Evolutionary conservation across 495 filamentous ascomycete species (phyloP).

Genomic region (Pyrenopolyporus hunteri): DNA sequence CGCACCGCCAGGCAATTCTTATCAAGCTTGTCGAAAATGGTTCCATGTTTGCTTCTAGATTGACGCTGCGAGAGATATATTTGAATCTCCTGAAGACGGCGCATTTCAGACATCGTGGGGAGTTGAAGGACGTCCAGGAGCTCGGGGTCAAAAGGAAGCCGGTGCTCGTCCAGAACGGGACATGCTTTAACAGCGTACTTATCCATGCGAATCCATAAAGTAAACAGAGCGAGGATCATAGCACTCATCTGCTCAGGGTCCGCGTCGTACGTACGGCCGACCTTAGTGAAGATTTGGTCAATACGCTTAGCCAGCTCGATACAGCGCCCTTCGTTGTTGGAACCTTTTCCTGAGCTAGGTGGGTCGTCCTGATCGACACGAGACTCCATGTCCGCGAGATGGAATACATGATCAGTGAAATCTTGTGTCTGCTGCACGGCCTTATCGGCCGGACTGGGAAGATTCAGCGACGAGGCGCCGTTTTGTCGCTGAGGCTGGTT

Average conservation of each 20-base stretch:
- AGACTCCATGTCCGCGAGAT: constrained; percentile 24
- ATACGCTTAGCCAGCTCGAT: constrained; percentile 47
- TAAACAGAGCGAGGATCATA: constrained; percentile 51
- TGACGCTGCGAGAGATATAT: constrained; percentile 49
- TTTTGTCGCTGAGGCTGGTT: not conserved
- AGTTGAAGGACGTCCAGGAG: constrained; percentile 59
- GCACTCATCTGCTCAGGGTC: constrained; percentile 54
- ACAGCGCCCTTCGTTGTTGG: constrained; percentile 43
- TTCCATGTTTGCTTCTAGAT: constrained; percentile 24
- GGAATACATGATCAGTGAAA: constrained; percentile 29
- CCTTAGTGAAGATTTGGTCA: constrained; percentile 39
- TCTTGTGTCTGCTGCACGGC: constrained; percentile 22
- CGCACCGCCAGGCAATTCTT: constrained; percentile 52
- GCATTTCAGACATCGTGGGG: constrained; percentile 49
- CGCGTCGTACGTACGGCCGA: constrained; percentile 49
- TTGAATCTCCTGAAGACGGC: constrained; percentile 56
- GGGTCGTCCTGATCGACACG: not conserved
- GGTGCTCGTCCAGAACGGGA: constrained; percentile 45
- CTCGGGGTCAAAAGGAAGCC: constrained; percentile 50
- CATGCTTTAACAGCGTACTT: constrained; percentile 38
- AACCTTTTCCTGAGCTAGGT: not conserved
- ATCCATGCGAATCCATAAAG: constrained; percentile 54
- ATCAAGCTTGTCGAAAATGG: constrained; percentile 52
- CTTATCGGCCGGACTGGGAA: constrained; percentile 34
- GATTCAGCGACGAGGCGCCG: not conserved